Base-by-base conservation (phyloP, 352 stramenopile genomes). In the Globisporangium cylindrosporum region DNA sequence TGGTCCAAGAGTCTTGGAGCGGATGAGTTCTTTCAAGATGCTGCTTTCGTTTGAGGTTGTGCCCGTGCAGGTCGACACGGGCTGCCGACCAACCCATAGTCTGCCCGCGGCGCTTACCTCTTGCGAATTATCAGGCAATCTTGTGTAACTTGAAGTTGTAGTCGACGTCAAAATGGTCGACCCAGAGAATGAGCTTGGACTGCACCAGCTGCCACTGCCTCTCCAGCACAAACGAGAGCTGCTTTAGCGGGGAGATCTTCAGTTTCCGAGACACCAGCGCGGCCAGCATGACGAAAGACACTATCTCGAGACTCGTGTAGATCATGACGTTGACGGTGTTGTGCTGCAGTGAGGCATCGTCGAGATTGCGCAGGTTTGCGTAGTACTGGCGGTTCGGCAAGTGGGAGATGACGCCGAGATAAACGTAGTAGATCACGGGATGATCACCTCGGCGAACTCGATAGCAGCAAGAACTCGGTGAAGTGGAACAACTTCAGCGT, bases 211-310 rank as follows among this genome's bases (percentile, higher is more conserved):
- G 5, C 68, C 68, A 73, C 34, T 78, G 72, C 2, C 36, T 67
- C 55, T 76, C 70, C 7, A 75, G 67, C 55, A 79, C 70, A 32
- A 76, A 76, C 43, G 73, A 67, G 0, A 73, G 66, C 6, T 68
- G 53, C 1, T 43, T 54, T 1, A 74, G 57, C 1, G 67, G 20
- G 3, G 73, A 76, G 0, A 79, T 36, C 4, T 22, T 5, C 25
- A 76, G 69, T 22, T 54, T 68, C 36, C 36, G 22, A 24, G 22
- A 24, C 22, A 24, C 22, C 22, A 24, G 22, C 22, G 22, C 22
- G 22, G 22, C 22, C 22, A 24, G 22, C 22, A 24, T 51, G 4
- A 76, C 25, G 62, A 76, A 7, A 76, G 18, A 24, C 14, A 70
- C 22, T 14, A 24, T 24, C 22, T 79, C 73, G 18, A 79, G 41